Conservation (phyloP, 1,284 basidiomycete genomes). For the Tremellales sp. region DNA sequence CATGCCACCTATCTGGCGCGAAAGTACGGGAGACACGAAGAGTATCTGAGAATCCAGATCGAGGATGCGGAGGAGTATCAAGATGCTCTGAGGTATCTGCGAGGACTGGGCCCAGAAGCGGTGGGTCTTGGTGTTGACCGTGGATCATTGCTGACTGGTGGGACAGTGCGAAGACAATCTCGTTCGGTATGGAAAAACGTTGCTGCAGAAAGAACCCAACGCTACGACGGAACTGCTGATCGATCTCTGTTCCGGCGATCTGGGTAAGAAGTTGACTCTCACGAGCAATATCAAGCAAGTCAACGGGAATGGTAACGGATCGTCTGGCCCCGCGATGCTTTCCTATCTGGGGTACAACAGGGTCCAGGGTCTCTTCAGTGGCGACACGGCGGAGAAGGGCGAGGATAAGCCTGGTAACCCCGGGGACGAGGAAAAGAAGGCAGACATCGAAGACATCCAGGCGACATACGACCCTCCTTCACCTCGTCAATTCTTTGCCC, state of each 20-base stretch:
- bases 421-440: conserved; percentile 5
- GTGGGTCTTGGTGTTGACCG: conserved; percentile 52
- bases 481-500: conserved; percentile 83
- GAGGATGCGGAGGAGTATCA: conserved; percentile 81
- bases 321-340: conserved; percentile 60
- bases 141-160: background rate
- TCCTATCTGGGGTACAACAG: conserved; percentile 73
- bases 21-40: conserved; percentile 85
- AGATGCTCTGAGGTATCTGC: conserved; percentile 78
- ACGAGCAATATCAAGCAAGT: conserved; percentile 12
- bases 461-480: conserved; percentile 61
- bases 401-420: conserved; percentile 31
- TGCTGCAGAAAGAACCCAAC: conserved; percentile 75
- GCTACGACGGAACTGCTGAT: conserved; percentile 88
- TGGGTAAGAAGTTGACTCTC: conserved; percentile 28
- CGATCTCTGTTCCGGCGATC: conserved; percentile 77
- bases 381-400: conserved; percentile 41
- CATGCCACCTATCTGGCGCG: conserved; percentile 92
- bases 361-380: conserved; percentile 42
- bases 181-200: conserved; percentile 74
- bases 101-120: conserved; percentile 68
- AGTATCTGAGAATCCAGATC: conserved; percentile 89
- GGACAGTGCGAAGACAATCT: conserved; percentile 63
- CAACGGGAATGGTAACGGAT: conserved; percentile 16
- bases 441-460: conserved; percentile 7